phyloP scores from a whole-genome alignment of 257 asterid species.

The Cruciata laevipes region DNA sequence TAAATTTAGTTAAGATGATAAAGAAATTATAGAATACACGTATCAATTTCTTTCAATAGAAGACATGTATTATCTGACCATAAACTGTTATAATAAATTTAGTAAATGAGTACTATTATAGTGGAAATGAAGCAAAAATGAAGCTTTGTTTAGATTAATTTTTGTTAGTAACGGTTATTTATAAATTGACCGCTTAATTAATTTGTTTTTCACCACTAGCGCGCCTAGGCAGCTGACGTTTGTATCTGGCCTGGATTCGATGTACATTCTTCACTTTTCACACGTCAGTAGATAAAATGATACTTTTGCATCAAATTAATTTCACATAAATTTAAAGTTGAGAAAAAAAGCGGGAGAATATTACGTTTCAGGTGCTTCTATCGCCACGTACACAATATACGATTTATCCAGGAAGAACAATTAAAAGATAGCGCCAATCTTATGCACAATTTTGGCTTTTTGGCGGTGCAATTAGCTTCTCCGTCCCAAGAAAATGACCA shows the following conservation, averaged over 20 bases:
- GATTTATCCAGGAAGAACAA: not conserved
- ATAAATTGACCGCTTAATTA: too few species aligned
- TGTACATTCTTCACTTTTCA: not conserved
- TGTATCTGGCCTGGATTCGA: constrained; percentile 1
- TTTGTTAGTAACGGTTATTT: too few species aligned
- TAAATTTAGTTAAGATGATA: too few species aligned
- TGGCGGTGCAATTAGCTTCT: not conserved
- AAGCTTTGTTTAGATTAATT: too few species aligned
- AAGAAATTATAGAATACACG: too few species aligned
- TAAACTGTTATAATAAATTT: too few species aligned
- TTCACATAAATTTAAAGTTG: not conserved
- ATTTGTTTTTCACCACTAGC: not conserved
- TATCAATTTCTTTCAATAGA: too few species aligned
- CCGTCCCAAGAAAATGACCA: constrained; percentile 13
- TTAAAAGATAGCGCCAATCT: not conserved
- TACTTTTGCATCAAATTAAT: not conserved
- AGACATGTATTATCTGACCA: too few species aligned
- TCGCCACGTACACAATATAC: not conserved
- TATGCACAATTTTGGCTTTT: too few species aligned
- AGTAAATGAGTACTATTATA: too few species aligned
- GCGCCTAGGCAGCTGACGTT: not conserved
- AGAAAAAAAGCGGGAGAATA: not conserved
- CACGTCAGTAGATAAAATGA: not conserved
- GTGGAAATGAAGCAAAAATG: too few species aligned
- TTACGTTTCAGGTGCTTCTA: constrained; percentile 4